phyloP scores from a whole-genome alignment of 202 grass and related monocot species.

The Saccharum hybrid region DNA sequence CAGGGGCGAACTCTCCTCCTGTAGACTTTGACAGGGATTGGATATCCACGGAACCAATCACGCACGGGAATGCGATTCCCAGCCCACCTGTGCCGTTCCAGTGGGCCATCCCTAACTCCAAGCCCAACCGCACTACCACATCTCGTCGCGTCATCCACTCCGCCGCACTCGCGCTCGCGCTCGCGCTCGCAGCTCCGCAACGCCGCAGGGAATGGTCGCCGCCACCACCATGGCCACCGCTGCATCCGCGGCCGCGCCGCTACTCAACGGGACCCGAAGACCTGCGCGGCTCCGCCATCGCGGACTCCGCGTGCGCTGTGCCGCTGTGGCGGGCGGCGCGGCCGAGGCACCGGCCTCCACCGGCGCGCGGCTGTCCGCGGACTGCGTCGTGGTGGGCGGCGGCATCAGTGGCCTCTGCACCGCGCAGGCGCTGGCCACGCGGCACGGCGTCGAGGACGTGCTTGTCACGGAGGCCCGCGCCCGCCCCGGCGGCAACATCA shows the following conservation, averaged over 20 bases:
- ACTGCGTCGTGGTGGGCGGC: slow-evolving; percentile 89
- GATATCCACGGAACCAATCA: slow-evolving; percentile 13
- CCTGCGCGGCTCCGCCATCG: not conserved
- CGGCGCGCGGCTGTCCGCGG: slow-evolving; percentile 48
- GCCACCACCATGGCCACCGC: slow-evolving; percentile 39
- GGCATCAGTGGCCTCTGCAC: slow-evolving; percentile 90
- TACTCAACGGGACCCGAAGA: not conserved
- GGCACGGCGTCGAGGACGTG: slow-evolving; percentile 52
- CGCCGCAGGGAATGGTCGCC: slow-evolving; percentile 41
- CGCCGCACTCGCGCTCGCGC: slow-evolving; percentile 11
- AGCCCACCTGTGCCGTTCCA: slow-evolving; percentile 12
- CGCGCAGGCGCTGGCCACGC: slow-evolving; percentile 77
- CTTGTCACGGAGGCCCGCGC: slow-evolving; percentile 82
- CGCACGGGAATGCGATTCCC: slow-evolving; percentile 23
- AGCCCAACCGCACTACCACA: slow-evolving; percentile 19
- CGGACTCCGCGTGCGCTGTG: slow-evolving; percentile 14
- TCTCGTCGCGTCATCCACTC: slow-evolving; percentile 47
- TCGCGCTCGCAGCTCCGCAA: too few species aligned
- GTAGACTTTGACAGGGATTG: not conserved
- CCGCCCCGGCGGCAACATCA: slow-evolving; percentile 86
- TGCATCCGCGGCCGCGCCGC: slow-evolving; percentile 29
- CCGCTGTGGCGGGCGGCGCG: slow-evolving; percentile 41
- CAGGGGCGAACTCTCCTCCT: not conserved
- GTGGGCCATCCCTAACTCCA: slow-evolving; percentile 26
- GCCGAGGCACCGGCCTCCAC: slow-evolving; percentile 35